Evolutionary conservation across 495 filamentous ascomycete species (phyloP).

Genomic region (Aspergillus coremiiformis): DNA sequence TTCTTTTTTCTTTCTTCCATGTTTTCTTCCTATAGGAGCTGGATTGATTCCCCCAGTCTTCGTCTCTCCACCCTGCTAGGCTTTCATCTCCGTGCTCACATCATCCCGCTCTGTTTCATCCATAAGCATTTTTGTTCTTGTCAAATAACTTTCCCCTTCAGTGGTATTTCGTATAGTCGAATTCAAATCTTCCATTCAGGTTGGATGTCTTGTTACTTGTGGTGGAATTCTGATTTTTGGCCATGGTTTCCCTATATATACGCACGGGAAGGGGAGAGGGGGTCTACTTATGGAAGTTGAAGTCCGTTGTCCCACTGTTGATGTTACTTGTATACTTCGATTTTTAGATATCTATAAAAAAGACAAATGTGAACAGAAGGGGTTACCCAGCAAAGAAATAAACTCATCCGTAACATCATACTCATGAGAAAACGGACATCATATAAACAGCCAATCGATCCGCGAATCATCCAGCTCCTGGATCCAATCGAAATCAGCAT

Average conservation of each 20-base stretch:
- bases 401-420: neutral
- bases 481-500: conserved; percentile 40
- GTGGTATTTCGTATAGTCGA: neutral
- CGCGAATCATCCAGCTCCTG: conserved; percentile 39
- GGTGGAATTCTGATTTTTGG: neutral
- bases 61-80: conserved; percentile 4
- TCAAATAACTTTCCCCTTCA: conserved; percentile 9
- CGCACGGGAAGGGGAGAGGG: no score
- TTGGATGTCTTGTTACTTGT: neutral
- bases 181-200: neutral
- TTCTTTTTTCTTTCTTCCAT: conserved; percentile 6
- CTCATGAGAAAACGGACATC: conserved; percentile 6
- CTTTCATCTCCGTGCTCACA: neutral
- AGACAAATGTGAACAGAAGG: no score
- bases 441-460: conserved; percentile 44
- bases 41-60: conserved; percentile 2
- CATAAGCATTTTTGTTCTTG: conserved; percentile 4
- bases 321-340: neutral
- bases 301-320: neutral
- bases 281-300: neutral
- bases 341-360: no score
- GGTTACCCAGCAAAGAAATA: no score
- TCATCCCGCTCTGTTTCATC: neutral
- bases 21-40: conserved; percentile 1
- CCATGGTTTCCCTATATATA: neutral